Evolutionary conservation across 2,329 filamentous ascomycete species (phyloP).

Genomic region (Pseudopithomyces chartarum): DNA sequence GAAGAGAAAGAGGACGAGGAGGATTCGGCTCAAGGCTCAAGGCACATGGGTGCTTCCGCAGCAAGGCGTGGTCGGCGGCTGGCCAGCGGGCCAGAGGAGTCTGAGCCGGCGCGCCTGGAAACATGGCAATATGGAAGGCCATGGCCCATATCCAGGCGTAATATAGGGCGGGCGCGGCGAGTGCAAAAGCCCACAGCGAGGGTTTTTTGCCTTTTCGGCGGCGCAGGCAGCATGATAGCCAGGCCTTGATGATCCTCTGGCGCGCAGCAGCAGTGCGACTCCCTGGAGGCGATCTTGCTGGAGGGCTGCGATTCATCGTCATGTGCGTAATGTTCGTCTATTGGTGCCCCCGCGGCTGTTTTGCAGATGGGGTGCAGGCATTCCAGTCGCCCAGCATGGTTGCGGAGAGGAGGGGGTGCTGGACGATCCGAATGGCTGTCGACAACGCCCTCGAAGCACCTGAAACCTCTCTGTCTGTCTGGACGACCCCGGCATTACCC

Average conservation of each 20-base stretch:
- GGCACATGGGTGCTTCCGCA: constrained; percentile 10
- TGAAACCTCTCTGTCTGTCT: constrained; percentile 23
- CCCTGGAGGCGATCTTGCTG: constrained; percentile 8
- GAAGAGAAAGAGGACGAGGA: too few species aligned
- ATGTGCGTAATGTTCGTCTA: constrained; percentile 18
- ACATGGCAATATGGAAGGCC: constrained; percentile 10
- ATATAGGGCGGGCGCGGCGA: too few species aligned
- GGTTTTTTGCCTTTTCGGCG: background rate
- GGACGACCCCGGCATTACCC: constrained; percentile 32
- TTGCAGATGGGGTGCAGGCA: constrained; percentile 19
- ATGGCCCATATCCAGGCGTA: background rate
- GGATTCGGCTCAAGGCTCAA: constrained; percentile 11
- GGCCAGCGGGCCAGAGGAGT: background rate
- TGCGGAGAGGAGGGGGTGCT: constrained; percentile 10
- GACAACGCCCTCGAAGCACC: constrained; percentile 1
- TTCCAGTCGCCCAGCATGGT: constrained; percentile 16
- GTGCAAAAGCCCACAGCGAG: background rate
- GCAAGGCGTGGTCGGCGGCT: background rate
- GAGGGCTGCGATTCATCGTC: constrained; percentile 1
- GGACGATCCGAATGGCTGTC: constrained; percentile 16
- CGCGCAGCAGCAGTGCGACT: constrained; percentile 8
- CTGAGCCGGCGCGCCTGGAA: background rate
- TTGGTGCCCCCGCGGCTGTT: constrained; percentile 18
- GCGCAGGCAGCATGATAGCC: background rate
- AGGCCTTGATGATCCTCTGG: background rate